Evolutionary conservation across 2,329 filamentous ascomycete genomes (phyloP).

Genomic region (Phaeosphaeria sp.): DNA sequence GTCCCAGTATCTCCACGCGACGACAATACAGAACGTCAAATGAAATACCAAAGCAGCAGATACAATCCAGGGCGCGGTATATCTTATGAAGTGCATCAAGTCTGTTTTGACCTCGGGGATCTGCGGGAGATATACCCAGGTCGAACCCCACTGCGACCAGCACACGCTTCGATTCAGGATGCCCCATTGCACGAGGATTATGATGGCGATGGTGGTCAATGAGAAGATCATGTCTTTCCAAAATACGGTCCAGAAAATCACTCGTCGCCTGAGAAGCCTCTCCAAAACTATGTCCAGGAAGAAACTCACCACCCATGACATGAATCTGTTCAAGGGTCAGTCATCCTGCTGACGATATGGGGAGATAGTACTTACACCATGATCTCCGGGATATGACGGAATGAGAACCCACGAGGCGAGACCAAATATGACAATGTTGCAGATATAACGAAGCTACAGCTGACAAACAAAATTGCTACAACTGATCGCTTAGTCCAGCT

Average conservation of each 20-base stretch:
- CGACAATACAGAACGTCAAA: constrained; percentile 17
- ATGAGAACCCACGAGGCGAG: constrained; percentile 16
- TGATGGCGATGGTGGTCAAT: constrained; percentile 14
- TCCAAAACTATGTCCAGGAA: constrained; percentile 17
- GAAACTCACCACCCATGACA: constrained; percentile 21
- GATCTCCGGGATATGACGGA: constrained; percentile 23
- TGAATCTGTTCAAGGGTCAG: constrained; percentile 8
- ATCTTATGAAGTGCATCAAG: constrained; percentile 22
- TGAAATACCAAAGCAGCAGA: constrained; percentile 24
- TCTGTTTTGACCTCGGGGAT: constrained; percentile 14
- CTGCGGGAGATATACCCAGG: constrained; percentile 22
- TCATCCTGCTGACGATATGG: neutral
- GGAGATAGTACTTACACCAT: constrained; percentile 16
- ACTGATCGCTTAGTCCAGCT: neutral
- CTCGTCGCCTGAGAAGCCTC: neutral
- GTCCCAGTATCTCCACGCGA: constrained; percentile 24
- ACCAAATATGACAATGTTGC: constrained; percentile 21
- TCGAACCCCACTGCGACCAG: constrained; percentile 21
- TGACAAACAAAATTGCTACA: constrained; percentile 4
- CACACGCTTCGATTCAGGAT: constrained; percentile 27
- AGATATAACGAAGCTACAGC: constrained; percentile 17
- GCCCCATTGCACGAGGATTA: constrained; percentile 24
- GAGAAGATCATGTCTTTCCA: constrained; percentile 23
- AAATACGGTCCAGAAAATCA: constrained; percentile 22
- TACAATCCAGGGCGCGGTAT: constrained; percentile 18